phyloP scores from a whole-genome alignment of 352 stramenopile species.

The Phytophthora kernoviae region DNA sequence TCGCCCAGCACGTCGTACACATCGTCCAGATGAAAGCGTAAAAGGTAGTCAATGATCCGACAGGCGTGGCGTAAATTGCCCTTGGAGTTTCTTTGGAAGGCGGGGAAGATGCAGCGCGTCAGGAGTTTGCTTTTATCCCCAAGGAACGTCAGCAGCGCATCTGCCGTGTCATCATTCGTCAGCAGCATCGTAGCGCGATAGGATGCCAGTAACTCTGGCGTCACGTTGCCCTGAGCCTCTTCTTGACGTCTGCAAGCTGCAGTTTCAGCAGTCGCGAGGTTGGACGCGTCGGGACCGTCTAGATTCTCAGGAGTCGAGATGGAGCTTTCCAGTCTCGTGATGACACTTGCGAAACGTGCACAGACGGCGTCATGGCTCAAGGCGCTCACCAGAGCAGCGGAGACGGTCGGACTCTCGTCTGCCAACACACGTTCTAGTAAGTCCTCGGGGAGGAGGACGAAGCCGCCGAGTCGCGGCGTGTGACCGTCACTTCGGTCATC shows the following conservation, averaged over 20 bases:
- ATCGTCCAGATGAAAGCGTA: slow-evolving; percentile 87
- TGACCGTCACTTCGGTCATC: slow-evolving; percentile 46
- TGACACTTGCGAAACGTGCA: slow-evolving; percentile 60
- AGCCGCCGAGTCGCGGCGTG: slow-evolving; percentile 30
- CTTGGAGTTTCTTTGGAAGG: slow-evolving; percentile 68
- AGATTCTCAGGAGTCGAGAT: slow-evolving; percentile 26
- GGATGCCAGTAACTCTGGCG: slow-evolving; percentile 69
- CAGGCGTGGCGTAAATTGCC: slow-evolving; percentile 90
- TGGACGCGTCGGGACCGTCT: slow-evolving; percentile 46
- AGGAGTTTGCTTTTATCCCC: slow-evolving; percentile 80
- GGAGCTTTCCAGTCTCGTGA: slow-evolving; percentile 56
- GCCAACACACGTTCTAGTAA: slow-evolving; percentile 53
- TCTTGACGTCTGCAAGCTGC: slow-evolving; percentile 21
- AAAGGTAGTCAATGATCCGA: slow-evolving; percentile 85
- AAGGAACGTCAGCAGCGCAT: slow-evolving; percentile 83
- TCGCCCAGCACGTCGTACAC: slow-evolving; percentile 86
- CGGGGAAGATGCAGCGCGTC: slow-evolving; percentile 78
- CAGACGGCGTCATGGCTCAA: slow-evolving; percentile 68
- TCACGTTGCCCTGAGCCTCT: slow-evolving; percentile 47
- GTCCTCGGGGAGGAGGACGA: slow-evolving; percentile 28
- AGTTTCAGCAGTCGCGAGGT: slow-evolving; percentile 25
- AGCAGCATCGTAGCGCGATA: slow-evolving; percentile 91
- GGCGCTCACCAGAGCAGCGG: slow-evolving; percentile 60
- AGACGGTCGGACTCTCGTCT: slow-evolving; percentile 57
- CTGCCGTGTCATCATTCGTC: slow-evolving; percentile 83